phyloP scores from a whole-genome alignment of 495 filamentous ascomycete species.

The Parmelia sp. region DNA sequence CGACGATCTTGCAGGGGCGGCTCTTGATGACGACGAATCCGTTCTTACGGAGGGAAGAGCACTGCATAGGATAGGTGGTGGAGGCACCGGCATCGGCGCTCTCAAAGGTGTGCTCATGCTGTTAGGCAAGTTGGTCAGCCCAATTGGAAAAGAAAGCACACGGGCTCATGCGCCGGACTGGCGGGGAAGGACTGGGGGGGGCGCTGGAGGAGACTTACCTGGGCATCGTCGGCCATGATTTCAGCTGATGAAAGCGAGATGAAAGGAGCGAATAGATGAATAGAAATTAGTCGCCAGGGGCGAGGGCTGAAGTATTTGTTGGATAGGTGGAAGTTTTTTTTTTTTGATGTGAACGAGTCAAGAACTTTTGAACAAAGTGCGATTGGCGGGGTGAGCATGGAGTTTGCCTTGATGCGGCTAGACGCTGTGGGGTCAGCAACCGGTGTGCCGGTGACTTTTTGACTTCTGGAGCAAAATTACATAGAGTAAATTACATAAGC shows the following conservation, averaged over 20 bases:
- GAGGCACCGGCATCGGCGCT: conserved; percentile 91
- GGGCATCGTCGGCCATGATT: conserved; percentile 48
- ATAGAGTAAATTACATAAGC: too few species aligned
- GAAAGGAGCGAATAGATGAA: conserved; percentile 18
- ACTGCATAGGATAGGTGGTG: conserved; percentile 93
- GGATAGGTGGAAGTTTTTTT: conserved; percentile 6
- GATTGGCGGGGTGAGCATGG: conserved; percentile 16
- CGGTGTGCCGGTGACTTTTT: too few species aligned
- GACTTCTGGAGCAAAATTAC: too few species aligned
- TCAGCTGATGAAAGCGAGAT: conserved; percentile 29
- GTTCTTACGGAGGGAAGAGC: conserved; percentile 98
- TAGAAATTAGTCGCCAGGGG: conserved; percentile 3
- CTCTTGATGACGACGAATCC: conserved; percentile 95
- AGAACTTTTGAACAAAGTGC: conserved; percentile 15
- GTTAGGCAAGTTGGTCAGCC: conserved; percentile 23
- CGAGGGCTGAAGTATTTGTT: neutral
- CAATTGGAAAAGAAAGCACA: conserved; percentile 23
- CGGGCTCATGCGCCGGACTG: conserved; percentile 19
- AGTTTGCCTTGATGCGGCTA: neutral
- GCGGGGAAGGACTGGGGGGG: conserved; percentile 31
- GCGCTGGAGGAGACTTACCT: conserved; percentile 33
- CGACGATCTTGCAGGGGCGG: conserved; percentile 99
- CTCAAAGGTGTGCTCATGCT: conserved; percentile 92
- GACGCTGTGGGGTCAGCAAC: neutral
- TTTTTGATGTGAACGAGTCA: neutral